These are phyloP conservation scores for Apiospora aurea DNA, from an alignment of 2,329 filamentous ascomycete species.

Conservation along the genomic window DNA sequence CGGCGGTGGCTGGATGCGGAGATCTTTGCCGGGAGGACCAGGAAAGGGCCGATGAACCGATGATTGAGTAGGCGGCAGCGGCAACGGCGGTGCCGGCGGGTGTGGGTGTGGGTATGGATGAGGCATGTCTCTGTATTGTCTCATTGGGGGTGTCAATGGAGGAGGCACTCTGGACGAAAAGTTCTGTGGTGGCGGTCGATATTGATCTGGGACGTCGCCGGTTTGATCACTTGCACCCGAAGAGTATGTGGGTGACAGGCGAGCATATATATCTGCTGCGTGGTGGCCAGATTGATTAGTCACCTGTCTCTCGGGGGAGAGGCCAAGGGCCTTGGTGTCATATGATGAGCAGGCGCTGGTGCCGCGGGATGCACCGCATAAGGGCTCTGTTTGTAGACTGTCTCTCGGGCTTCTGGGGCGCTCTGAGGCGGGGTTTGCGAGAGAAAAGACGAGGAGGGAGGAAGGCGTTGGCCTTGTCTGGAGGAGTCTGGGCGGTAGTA, in stretches of 20 bases:
- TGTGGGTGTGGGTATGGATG: slow-evolving; percentile 9
- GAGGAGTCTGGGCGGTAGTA: slow-evolving; percentile 26
- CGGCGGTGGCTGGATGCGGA: slow-evolving; percentile 1
- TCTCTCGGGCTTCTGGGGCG: slow-evolving; percentile 8
- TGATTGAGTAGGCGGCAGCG: slow-evolving; percentile 1
- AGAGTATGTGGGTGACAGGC: slow-evolving; percentile 22
- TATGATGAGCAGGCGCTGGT: slow-evolving; percentile 18
- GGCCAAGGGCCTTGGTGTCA: slow-evolving; percentile 10
- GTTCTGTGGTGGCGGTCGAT: not conserved
- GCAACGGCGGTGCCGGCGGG: slow-evolving; percentile 8
- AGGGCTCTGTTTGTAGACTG: slow-evolving; percentile 10
- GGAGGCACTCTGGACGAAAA: slow-evolving; percentile 13
- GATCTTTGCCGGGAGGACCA: slow-evolving; percentile 10
- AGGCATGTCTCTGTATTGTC: slow-evolving; percentile 19
- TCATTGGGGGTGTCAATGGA: slow-evolving; percentile 20
- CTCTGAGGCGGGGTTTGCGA: slow-evolving; percentile 8
- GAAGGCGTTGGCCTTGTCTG: slow-evolving; percentile 22
- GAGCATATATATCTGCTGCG: slow-evolving; percentile 21
- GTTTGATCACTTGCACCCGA: slow-evolving; percentile 21
- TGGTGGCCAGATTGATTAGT: slow-evolving; percentile 2
- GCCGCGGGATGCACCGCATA: slow-evolving; percentile 18
- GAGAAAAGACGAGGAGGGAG: slow-evolving; percentile 11
- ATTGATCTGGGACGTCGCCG: slow-evolving; percentile 1
- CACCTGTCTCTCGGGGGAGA: slow-evolving; percentile 8
- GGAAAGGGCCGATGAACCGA: not conserved